Base-by-base conservation (phyloP, 345 rosid species). In the Eucalyptus lansdowneana region DNA sequence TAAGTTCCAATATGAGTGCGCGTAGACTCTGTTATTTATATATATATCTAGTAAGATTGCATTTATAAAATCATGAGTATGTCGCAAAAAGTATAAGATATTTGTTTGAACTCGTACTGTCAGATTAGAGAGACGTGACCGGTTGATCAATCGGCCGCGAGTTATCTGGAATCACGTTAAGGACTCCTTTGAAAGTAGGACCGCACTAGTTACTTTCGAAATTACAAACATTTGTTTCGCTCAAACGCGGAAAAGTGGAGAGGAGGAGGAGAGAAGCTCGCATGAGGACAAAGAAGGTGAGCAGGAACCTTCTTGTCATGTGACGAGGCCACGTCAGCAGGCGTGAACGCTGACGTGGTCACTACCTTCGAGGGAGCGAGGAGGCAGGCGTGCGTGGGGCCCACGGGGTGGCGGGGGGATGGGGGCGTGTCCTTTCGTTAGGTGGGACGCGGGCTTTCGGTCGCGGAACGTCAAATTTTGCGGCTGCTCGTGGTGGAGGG, bases 341-440 rank as follows among this genome's bases (percentile, higher is more conserved):
- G 94, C 94, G 92, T 93, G 94, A 90, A 54, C 19, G 17, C 88
- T 90, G 92, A 90, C 92, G 92, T 53, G 54, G 34, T 13, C 88
- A 42, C 88, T 16, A 3, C 27, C 86, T 42, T 45, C 90, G 62
- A 69, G 8, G 21, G 56, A 17, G 54, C 9, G 19, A 2, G 58
- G 42, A 17, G 27, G 47, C 81, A 19, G 83, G 83, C 83, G 83
- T 76, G 83, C 47, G 27, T 22, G 47, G 83, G 83, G 83, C 7
- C 83, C 83, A 76, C 83, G 14, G 24, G 1, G 9, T 9, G 1
- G 7, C 8, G 54, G 2, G 8, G 22, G 1, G 24, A 2, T 7
- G 22, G 56, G n/a, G n/a, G 8, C 44, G 83, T n/a, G 3, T 72
- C 45, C 45, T 37, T 72, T 72, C 37, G 45, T 19, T 14, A 50